phyloP scores from a whole-genome alignment of 306 rosid species.

The Lupinus albus region DNA sequence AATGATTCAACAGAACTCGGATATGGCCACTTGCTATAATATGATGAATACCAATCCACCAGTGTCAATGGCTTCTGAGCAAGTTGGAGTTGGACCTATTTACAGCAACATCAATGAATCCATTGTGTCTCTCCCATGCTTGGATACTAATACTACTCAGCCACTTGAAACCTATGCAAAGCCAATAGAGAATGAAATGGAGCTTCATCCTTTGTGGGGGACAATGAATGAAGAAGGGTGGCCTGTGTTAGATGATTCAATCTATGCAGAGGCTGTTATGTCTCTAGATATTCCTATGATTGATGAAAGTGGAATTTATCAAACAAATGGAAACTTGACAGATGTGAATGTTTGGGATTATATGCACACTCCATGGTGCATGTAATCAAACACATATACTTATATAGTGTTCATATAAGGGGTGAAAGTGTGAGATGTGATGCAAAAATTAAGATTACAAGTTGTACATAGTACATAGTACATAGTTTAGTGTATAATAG shows the following conservation, averaged over 20 bases:
- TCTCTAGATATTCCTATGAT: conserved; percentile 60
- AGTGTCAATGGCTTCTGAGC: conserved; percentile 30
- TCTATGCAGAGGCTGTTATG: conserved; percentile 79
- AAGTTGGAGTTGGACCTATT: conserved; percentile 32
- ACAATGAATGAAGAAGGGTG: conserved; percentile 38
- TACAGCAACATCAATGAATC: conserved; percentile 34
- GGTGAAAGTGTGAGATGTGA: background rate
- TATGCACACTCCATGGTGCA: conserved; percentile 60
- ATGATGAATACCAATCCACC: conserved; percentile 9
- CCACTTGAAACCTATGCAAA: conserved; percentile 12
- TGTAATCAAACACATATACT: conserved; percentile 25
- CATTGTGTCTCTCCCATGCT: conserved; percentile 26
- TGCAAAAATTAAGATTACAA: background rate
- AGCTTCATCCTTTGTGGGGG: conserved; percentile 49
- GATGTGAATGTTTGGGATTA: conserved; percentile 57
- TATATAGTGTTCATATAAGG: background rate
- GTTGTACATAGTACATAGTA: too few relatives aligned
- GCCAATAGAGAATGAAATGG: conserved; percentile 28
- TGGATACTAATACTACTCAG: background rate
- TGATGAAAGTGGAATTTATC: conserved; percentile 35
- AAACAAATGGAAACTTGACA: conserved; percentile 28
- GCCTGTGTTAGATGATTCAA: conserved; percentile 57
- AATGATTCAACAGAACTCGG: conserved; percentile 8
- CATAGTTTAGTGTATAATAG: too few relatives aligned
- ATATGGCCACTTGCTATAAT: background rate